Percentiles rank a stretch among this genome's conserved stretches.
phyloP scores from a whole-genome alignment of 1,284 basidiomycete species.

The Boletus smithii region DNA sequence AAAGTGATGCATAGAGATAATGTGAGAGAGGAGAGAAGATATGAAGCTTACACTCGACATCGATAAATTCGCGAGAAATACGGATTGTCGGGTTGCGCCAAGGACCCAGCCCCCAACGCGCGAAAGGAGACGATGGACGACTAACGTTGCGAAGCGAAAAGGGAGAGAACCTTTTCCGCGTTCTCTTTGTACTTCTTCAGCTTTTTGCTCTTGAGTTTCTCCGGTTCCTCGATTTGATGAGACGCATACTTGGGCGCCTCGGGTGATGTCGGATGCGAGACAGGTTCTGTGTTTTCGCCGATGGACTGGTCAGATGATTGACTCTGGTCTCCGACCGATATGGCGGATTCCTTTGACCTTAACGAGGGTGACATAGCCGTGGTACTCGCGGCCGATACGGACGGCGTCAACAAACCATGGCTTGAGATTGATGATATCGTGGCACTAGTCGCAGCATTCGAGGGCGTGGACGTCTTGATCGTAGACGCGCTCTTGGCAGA shows the following conservation, averaged over 20 bases:
- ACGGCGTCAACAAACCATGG: constrained; percentile 52
- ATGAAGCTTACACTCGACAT: constrained; percentile 20
- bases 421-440: constrained; percentile 48
- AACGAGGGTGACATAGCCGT: constrained; percentile 59
- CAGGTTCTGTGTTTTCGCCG: constrained; percentile 39
- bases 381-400: constrained; percentile 48
- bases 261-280: constrained; percentile 25
- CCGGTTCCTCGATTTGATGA: constrained; percentile 40
- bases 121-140: not conserved
- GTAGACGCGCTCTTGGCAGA: constrained; percentile 46
- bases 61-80: constrained; percentile 21
- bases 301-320: constrained; percentile 71
- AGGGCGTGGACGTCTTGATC: constrained; percentile 40
- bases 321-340: constrained; percentile 64
- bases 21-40: constrained; percentile 10
- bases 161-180: constrained; percentile 74
- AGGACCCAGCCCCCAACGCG: constrained; percentile 27
- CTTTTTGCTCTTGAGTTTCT: constrained; percentile 64
- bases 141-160: constrained; percentile 61
- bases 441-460: constrained; percentile 46
- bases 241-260: constrained; percentile 35
- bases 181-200: constrained; percentile 80
- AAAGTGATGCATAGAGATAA: constrained; percentile 33
- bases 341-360: constrained; percentile 72
- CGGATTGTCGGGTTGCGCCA: constrained; percentile 12